Evolutionary conservation across 2,329 filamentous ascomycete species (phyloP), one percentile per base, ranked within the genome.

Genomic region (Bipolaris bicolor): DNA sequence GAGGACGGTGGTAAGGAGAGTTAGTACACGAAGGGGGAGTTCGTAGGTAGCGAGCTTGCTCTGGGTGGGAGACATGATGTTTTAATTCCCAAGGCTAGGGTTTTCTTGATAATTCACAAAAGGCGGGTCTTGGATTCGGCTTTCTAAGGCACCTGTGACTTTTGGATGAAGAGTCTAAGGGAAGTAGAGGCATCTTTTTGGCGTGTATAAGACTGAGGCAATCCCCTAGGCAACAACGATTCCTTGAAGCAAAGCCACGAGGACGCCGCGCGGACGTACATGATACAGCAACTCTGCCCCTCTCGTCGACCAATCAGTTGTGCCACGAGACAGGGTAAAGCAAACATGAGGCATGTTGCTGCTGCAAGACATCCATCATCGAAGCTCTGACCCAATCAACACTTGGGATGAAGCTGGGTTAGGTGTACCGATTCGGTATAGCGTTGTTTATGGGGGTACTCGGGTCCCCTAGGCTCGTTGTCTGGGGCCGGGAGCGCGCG

Each of bases 211-310:
- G 10, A 18, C 11, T 9, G 29, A 6, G 33, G n/a, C 16, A 7
- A 52, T 63, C 58, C 20, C 61, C 54, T 7, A 64, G 61, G 61
- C 61, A 64, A 62, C 61, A 62, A 46, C 40, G 34, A 49, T 40
- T 13, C 20, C 34, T 20, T 7, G 41, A 40, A 49, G 13, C 20
- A 29, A 18, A 26, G 24, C 15, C 40, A 26, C 34, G 39, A 51
- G 37, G 9, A 52, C 18, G 58, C 44, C 53, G 61, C 61, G 58
- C 54, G 46, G 26, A 50, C 58, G 29, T 31, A 31, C 29, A 31
- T 31, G 29, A 34, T 16, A 48, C 50, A 36, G 46, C 15, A 44
- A 49, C 58, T 37, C 47, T 36, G 7, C 24, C 9, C 16, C 26
- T 29, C 16, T 26, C n/a, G 5, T 26, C 18, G 20, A 15, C 54